A percentile compares a stretch with the other conserved stretches of the same genome.
These are phyloP conservation scores for Coniella lustricola DNA, from an alignment of 2,329 filamentous ascomycete genomes.

Conservation along the genomic window DNA sequence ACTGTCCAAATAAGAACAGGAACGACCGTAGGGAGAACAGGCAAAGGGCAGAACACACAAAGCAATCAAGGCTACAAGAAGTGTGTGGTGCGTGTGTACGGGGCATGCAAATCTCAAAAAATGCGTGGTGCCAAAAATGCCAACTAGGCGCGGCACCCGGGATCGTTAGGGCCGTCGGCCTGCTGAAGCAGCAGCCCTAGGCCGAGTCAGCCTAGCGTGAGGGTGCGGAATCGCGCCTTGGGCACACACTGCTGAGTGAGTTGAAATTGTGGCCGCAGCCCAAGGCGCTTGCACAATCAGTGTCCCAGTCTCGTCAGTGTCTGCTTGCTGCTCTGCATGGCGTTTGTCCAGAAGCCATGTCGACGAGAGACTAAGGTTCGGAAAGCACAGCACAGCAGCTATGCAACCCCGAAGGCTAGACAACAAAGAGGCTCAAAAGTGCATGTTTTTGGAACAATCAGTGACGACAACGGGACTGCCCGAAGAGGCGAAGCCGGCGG, in stretches of 20 bases:
- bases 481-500: constrained; percentile 3
- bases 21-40: too few relatives aligned
- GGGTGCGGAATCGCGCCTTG: too few relatives aligned
- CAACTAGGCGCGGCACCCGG: constrained; percentile 14
- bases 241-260: not conserved
- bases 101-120: not conserved
- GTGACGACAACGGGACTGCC: not conserved
- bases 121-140: not conserved
- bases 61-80: too few relatives aligned
- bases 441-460: not conserved
- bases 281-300: too few relatives aligned
- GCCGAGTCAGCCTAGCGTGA: constrained; percentile 13
- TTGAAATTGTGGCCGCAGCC: not conserved
- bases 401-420: not conserved
- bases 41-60: too few relatives aligned
- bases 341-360: too few relatives aligned
- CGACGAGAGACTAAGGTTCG: not conserved
- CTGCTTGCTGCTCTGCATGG: too few relatives aligned
- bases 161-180: not conserved
- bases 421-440: not conserved
- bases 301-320: too few relatives aligned
- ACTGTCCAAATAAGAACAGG: not conserved
- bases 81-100: too few relatives aligned
- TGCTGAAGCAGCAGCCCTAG: constrained; percentile 10
- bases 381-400: not conserved